Evolutionary conservation across 176 grass and related monocot genomes (phyloP).

Genomic region (Cymbopogon citratus): DNA sequence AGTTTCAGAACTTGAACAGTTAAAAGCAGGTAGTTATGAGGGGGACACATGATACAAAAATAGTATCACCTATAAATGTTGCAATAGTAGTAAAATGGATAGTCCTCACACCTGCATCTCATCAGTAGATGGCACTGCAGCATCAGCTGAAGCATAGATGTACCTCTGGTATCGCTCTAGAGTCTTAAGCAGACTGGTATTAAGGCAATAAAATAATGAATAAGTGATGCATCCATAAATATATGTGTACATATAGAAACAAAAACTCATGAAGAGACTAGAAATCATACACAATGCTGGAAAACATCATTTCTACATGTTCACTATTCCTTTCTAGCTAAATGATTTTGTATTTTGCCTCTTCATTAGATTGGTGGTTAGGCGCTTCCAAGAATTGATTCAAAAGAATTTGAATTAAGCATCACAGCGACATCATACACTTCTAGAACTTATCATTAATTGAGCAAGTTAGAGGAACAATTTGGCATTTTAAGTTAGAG

Average conservation of each 20-base stretch:
- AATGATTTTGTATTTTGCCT: neutral
- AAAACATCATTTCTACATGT: neutral
- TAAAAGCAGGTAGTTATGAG: neutral
- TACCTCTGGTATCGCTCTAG: conserved; percentile 69
- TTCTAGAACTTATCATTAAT: neutral
- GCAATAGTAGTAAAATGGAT: neutral
- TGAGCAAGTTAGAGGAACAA: too few relatives aligned
- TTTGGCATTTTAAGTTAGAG: too few relatives aligned
- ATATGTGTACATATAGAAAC: neutral
- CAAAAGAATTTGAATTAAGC: neutral
- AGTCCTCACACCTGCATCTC: conserved; percentile 46
- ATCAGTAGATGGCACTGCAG: conserved; percentile 29
- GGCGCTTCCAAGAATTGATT: neutral
- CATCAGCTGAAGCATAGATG: conserved; percentile 52
- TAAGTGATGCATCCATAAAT: neutral
- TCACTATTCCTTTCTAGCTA: neutral
- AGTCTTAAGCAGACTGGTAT: conserved; percentile 60
- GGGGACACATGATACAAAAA: neutral
- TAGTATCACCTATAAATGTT: neutral
- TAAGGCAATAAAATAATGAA: conserved; percentile 5
- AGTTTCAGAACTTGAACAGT: neutral
- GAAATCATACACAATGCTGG: neutral
- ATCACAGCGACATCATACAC: neutral
- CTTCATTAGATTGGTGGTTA: neutral
- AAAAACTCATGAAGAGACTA: neutral